phyloP scores from a whole-genome alignment of 1,284 basidiomycete genomes.

The Cystobasidiaceae sp. region DNA sequence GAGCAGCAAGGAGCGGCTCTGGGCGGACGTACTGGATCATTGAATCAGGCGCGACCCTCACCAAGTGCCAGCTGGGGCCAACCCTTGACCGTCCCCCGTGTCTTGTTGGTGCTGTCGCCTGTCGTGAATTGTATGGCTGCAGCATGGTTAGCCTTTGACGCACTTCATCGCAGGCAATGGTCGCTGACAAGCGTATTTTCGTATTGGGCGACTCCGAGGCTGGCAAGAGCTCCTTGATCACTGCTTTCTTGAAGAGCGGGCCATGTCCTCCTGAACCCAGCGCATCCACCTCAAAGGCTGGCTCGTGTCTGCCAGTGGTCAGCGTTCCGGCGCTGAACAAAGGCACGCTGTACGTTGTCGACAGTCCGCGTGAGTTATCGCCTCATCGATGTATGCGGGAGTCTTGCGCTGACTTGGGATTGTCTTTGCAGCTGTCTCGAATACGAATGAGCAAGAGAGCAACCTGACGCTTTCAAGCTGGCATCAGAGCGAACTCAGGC shows the following conservation, averaged over 20 bases:
- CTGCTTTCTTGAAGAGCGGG: slow-evolving; percentile 19
- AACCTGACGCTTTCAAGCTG: neutral
- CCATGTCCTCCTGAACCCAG: slow-evolving; percentile 5
- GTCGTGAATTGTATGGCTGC: neutral
- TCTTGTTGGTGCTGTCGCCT: neutral
- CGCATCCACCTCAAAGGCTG: neutral
- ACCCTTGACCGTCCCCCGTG: no score
- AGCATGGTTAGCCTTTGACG: neutral
- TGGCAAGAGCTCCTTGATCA: slow-evolving; percentile 25
- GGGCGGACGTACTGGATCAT: neutral
- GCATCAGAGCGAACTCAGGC: slow-evolving; percentile 6
- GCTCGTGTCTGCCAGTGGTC: slow-evolving; percentile 12
- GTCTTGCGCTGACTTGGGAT: neutral
- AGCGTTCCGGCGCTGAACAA: slow-evolving; percentile 19
- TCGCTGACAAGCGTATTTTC: slow-evolving; percentile 13
- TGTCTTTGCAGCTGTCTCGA: neutral
- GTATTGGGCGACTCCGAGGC: slow-evolving; percentile 8
- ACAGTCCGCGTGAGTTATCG: slow-evolving; percentile 11
- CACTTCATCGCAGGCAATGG: slow-evolving; percentile 3
- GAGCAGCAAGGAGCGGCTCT: neutral
- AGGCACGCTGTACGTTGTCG: slow-evolving; percentile 23
- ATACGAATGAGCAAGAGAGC: neutral
- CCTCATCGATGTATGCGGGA: neutral
- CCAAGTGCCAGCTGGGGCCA: no score
- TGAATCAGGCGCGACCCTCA: no score